Percentiles rank a stretch among this genome's conserved stretches.
Evolutionary conservation across 345 rosid species (phyloP).

Genomic region (Brassica napus): Da-Ae NC_063444.1:46600501-46601000

Average conservation of each 20-base stretch:
- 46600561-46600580: conserved; percentile 37
- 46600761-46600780: conserved; percentile 14
- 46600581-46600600: conserved; percentile 14
- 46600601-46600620: conserved; percentile 11
- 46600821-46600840: no score
- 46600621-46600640: conserved; percentile 13
- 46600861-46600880: background rate
- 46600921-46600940: conserved; percentile 64
- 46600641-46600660: background rate
- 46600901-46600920: background rate
- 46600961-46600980: background rate
- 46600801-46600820: background rate
- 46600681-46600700: conserved; percentile 14
- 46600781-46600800: no score
- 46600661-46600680: conserved; percentile 1
- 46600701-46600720: conserved; percentile 22
- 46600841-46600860: background rate
- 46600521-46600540: conserved; percentile 42
- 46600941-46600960: conserved; percentile 62
- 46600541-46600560: conserved; percentile 69
- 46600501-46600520: conserved; percentile 48
- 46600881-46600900: background rate
- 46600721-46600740: conserved; percentile 23
- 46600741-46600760: conserved; percentile 27
- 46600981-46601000: background rate